Evolutionary conservation across 1,139 yeast species (phyloP).

Genomic region (Groenewaldozyma auringiensis): DNA sequence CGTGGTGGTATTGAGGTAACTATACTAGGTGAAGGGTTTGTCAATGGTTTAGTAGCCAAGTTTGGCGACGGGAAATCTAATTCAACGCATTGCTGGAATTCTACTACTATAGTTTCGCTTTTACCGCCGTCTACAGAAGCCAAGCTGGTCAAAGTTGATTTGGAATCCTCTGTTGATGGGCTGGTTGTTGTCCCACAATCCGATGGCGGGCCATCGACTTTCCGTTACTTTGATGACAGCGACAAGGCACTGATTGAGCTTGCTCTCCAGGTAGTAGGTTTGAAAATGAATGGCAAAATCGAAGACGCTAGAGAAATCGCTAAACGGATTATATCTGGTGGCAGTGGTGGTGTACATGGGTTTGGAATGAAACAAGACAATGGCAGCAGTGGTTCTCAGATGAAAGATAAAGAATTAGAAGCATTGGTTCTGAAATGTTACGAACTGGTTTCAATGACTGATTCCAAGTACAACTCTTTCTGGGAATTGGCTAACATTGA

Average conservation of each 20-base stretch:
- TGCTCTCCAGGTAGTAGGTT: constrained; percentile 84
- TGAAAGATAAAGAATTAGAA: constrained; percentile 7
- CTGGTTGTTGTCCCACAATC: constrained; percentile 18
- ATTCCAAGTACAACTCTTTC: constrained; percentile 50
- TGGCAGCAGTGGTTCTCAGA: constrained; percentile 6
- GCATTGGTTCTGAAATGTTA: constrained; percentile 36
- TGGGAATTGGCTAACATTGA: constrained; percentile 67
- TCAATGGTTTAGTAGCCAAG: constrained; percentile 68
- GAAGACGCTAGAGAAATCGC: constrained; percentile 89
- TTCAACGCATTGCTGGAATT: constrained; percentile 91
- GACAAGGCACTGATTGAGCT: constrained; percentile 83
- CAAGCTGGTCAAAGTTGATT: constrained; percentile 81
- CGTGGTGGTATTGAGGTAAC: constrained; percentile 93
- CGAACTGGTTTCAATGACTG: constrained; percentile 52
- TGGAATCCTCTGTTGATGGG: constrained; percentile 33
- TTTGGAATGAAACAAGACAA: background rate
- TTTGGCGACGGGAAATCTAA: constrained; percentile 77
- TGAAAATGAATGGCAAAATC: constrained; percentile 84
- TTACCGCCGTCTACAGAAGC: constrained; percentile 80
- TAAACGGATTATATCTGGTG: constrained; percentile 51
- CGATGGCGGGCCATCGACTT: constrained; percentile 44
- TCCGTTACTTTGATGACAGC: constrained; percentile 86
- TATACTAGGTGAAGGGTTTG: constrained; percentile 71
- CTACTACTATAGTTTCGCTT: constrained; percentile 77
- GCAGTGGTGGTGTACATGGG: constrained; percentile 5